These are phyloP conservation scores for Ochetophila trinervis DNA, from an alignment of 306 rosid genomes.

Conservation along the genomic window DNA sequence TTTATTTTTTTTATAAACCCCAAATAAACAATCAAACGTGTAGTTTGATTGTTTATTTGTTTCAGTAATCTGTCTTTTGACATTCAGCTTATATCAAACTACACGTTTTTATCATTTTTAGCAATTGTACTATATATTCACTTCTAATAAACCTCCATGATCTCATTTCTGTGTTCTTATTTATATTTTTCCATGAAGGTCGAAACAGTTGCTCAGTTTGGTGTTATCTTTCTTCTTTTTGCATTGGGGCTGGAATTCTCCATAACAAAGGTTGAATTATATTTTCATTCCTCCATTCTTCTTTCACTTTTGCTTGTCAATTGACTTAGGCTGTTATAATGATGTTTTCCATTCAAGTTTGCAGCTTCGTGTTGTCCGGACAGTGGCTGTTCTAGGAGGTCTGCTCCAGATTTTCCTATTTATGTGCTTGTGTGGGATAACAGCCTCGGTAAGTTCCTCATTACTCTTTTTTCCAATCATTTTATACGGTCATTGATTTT, in stretches of 20 bases:
- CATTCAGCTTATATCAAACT: background rate
- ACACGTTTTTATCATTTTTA: background rate
- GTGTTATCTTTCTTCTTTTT: conserved; percentile 94
- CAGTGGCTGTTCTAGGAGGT: conserved; percentile 93
- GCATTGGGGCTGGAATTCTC: conserved; percentile 94
- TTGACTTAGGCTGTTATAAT: conserved; percentile 18
- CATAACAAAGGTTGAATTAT: conserved; percentile 61
- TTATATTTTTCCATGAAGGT: conserved; percentile 48
- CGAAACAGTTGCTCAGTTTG: conserved; percentile 99
- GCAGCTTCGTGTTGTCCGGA: conserved; percentile 91
- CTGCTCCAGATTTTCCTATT: conserved; percentile 87
- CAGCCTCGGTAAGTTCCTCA: conserved; percentile 64
- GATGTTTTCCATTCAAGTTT: conserved; percentile 29
- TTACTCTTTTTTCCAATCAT: background rate
- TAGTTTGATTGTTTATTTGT: background rate
- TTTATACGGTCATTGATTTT: conserved; percentile 18
- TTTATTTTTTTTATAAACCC: background rate
- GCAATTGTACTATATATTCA: background rate
- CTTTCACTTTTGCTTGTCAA: conserved; percentile 14
- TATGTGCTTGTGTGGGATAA: conserved; percentile 89
- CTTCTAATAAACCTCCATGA: background rate
- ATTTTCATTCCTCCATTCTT: conserved; percentile 18
- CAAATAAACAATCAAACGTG: too few species aligned
- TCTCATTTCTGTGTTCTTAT: conserved; percentile 1
- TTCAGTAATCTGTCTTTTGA: background rate